Evolutionary conservation across 1,284 basidiomycete genomes (phyloP).

Genomic region (Tremellales sp.): DNA sequence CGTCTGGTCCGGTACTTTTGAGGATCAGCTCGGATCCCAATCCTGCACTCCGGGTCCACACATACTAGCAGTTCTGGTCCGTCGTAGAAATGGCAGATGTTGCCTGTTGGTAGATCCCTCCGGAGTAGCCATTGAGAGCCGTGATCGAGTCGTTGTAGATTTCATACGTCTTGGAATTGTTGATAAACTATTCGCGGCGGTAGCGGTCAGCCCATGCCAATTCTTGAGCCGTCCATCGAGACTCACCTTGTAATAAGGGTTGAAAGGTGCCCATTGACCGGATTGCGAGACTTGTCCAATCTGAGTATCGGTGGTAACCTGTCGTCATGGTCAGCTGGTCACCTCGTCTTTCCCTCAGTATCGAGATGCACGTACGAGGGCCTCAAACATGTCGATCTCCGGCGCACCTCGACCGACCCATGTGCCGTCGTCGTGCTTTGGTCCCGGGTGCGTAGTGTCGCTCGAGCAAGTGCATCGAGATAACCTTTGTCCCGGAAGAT

Average conservation of each 20-base stretch:
- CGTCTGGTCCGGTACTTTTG: slow-evolving; percentile 36
- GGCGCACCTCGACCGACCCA: slow-evolving; percentile 78
- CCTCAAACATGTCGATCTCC: slow-evolving; percentile 80
- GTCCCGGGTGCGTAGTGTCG: slow-evolving; percentile 69
- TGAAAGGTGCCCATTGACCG: slow-evolving; percentile 47
- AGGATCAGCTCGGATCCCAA: background rate
- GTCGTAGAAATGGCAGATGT: slow-evolving; percentile 37
- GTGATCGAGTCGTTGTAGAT: slow-evolving; percentile 53
- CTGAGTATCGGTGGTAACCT: slow-evolving; percentile 19
- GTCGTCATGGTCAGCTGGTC: background rate
- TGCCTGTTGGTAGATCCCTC: slow-evolving; percentile 62
- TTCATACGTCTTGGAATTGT: slow-evolving; percentile 47
- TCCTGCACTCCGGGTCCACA: background rate
- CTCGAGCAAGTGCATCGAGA: slow-evolving; percentile 76
- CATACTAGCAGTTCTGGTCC: slow-evolving; percentile 44
- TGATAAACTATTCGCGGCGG: slow-evolving; percentile 22
- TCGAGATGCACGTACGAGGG: slow-evolving; percentile 46
- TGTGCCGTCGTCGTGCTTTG: slow-evolving; percentile 60
- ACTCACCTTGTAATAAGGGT: slow-evolving; percentile 37
- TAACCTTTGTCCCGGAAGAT: slow-evolving; percentile 74
- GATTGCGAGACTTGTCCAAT: slow-evolving; percentile 45
- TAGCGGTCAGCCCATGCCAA: background rate
- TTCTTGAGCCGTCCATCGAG: background rate
- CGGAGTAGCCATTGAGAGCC: slow-evolving; percentile 54
- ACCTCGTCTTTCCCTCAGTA: background rate